Evolutionary conservation across 2,329 filamentous ascomycete genomes (phyloP), one percentile per base, ranked within the genome.

Genomic region (Juglanconis juglandina): DNA sequence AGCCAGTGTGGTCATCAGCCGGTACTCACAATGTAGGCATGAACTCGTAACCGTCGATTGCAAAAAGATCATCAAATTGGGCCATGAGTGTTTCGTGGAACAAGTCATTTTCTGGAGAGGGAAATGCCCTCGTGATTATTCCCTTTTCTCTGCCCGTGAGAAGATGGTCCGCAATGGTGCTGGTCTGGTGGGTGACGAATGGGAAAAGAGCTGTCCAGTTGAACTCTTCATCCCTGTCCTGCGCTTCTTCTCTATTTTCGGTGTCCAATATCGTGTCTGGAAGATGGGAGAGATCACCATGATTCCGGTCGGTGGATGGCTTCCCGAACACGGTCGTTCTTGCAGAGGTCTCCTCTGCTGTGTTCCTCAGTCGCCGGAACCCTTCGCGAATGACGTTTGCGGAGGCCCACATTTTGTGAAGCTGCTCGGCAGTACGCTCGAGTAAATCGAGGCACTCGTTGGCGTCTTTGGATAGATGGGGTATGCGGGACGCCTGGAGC

Each of bases 401-500:
- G 1, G 72, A 71, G 4, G 70, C 73, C 74, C 74, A 76, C 70
- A 74, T 73, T 13, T 55, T 50, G 49, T 66, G 63, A 14, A 76
- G 63, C 59, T 76, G 70, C 13, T 72, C 67, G 41, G 73, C 66
- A 5, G 72, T 68, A 3, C 71, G 58, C 9, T 63, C 66, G 2
- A 76, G 65, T 8, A 73, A 67, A 37, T 72, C 67, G 11, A 76
- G 65, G 35, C 73, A 70, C 30, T 71, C 69, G 17, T 73, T 70
- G 10, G 70, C 74, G 6, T 68, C 67, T 39, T 65, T 64, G 1
- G 69, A 66, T 3, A 76, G 64, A 8, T 66, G 59, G 5, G 69
- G 64, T n/a, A 76, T 68, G 11, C 68, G 67, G n/a, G 68, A 67
- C 2, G 75, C 75, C 49, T 78, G 75, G 0, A 78, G 61, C 0